These are phyloP conservation scores for Syzygium grande DNA, from an alignment of 345 rosid species.

Conservation along the genomic window DNA sequence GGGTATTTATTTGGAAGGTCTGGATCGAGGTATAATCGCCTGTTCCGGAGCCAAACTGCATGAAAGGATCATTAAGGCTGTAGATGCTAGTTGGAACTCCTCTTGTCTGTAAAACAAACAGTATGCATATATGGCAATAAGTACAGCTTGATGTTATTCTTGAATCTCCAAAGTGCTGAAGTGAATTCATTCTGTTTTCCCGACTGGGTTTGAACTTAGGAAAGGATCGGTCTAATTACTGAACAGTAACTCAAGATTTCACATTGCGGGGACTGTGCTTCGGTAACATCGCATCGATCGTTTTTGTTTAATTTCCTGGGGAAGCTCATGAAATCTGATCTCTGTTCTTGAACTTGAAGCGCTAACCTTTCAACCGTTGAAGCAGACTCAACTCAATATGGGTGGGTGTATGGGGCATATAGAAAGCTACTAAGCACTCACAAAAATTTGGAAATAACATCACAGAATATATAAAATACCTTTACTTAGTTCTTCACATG, in stretches of 20 bases:
- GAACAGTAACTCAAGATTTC: not conserved
- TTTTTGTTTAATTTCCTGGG: not conserved
- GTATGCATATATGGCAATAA: not conserved
- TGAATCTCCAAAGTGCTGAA: not conserved
- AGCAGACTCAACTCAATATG: not conserved
- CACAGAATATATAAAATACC: not conserved
- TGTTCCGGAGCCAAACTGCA: slow-evolving; percentile 53
- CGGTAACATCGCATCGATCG: not conserved
- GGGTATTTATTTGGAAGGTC: slow-evolving; percentile 76
- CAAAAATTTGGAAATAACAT: not conserved
- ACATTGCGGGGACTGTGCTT: not conserved
- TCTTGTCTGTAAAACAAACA: slow-evolving; percentile 45
- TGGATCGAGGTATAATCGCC: slow-evolving; percentile 70
- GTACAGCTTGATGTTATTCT: not conserved
- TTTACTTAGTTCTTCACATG: not conserved
- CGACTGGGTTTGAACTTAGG: not conserved
- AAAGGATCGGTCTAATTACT: not conserved
- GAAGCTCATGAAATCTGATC: not conserved
- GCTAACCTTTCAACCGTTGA: not conserved
- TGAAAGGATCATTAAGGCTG: slow-evolving; percentile 64
- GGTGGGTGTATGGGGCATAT: too few species aligned
- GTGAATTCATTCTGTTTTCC: not conserved
- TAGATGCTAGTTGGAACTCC: slow-evolving; percentile 89
- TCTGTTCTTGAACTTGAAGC: not conserved
- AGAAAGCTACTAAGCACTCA: not conserved